These are phyloP conservation scores for Lactifluus echinatus DNA, from an alignment of 768 basidiomycete species.

Conservation along the genomic window DNA sequence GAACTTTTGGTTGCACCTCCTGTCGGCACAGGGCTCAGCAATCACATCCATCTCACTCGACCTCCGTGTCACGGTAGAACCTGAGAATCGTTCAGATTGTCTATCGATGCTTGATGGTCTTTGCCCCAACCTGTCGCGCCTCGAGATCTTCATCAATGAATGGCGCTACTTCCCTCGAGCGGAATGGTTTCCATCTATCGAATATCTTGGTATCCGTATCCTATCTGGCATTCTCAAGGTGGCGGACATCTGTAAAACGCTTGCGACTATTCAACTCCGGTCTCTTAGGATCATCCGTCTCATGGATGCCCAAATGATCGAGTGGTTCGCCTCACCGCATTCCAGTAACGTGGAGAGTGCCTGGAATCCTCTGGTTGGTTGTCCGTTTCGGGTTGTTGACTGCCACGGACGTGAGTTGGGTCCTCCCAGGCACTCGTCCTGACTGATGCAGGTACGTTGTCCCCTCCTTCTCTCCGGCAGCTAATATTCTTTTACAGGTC, in stretches of 20 bases:
- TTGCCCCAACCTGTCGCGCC: conserved; percentile 7
- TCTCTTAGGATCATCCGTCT: conserved; percentile 6
- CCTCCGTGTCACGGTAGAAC: not conserved
- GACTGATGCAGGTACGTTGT: not conserved
- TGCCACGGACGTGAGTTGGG: not conserved
- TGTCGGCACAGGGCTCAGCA: not conserved
- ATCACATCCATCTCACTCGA: conserved; percentile 12
- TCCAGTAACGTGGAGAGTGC: conserved; percentile 6
- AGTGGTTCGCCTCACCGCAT: not conserved
- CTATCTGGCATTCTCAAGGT: not conserved
- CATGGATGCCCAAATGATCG: not conserved
- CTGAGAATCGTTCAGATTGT: not conserved
- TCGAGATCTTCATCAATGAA: conserved; percentile 3
- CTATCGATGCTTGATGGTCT: not conserved
- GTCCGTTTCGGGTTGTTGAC: conserved; percentile 7
- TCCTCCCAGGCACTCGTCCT: not conserved
- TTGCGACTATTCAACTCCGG: not conserved
- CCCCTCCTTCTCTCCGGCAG: not conserved
- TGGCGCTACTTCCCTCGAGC: not conserved
- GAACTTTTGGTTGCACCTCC: conserved; percentile 3
- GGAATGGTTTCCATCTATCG: not conserved
- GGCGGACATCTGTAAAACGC: not conserved
- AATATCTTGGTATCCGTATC: not conserved
- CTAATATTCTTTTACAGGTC: not conserved
- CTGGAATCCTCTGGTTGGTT: not conserved